Evolutionary conservation across 2,329 filamentous ascomycete species (phyloP), one percentile per base, ranked within the genome.

Genomic region (Nigrograna mackinnonii): DNA sequence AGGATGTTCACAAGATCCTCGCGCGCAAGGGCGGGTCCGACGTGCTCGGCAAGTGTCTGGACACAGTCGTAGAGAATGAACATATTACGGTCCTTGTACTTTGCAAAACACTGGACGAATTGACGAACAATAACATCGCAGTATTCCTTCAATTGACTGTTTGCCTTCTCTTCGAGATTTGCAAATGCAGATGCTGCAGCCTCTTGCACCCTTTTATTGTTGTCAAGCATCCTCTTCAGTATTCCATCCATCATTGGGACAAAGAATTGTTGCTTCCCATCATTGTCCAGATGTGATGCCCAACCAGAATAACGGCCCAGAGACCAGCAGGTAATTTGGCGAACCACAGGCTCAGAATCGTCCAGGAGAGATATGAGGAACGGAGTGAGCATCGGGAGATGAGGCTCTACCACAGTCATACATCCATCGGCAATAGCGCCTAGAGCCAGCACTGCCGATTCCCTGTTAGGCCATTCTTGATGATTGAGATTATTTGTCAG

Each of bases 81-180:
- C 84, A 97, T 96, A 74, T 99, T 99, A 60, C 90, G 86, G 70
- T 97, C 92, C 78, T 99, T 97, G 82, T 97, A 99, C 70, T 88
- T 91, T 39, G 78, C 81, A 70, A 99, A 99, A 69, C 94, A 99
- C 47, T 81, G 79, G 39, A 96, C 91, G 61, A 92, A 97, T 66
- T 97, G 94, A 48, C 85, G 86, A 39, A 97, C 83, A 58, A 99
- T 97, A 19, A 91, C 89, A 20, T 86, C 80, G 58, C 89, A 91
- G 71, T 96, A 99, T 0, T 89, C 89, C 50, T 86, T 84, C 31
- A 99, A 74, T 47, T 85, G 80, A 50, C 83, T 83, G 44, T 89
- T 89, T 0, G 94, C 89, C 68, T 95, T 95, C 67, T 97, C 94
- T 68, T 97, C 94, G 6, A 99, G 79, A 60, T 92, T 95, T 4